Evolutionary conservation across 179 eudicot species (phyloP).

Genomic region (Camellia oleifera): DNA sequence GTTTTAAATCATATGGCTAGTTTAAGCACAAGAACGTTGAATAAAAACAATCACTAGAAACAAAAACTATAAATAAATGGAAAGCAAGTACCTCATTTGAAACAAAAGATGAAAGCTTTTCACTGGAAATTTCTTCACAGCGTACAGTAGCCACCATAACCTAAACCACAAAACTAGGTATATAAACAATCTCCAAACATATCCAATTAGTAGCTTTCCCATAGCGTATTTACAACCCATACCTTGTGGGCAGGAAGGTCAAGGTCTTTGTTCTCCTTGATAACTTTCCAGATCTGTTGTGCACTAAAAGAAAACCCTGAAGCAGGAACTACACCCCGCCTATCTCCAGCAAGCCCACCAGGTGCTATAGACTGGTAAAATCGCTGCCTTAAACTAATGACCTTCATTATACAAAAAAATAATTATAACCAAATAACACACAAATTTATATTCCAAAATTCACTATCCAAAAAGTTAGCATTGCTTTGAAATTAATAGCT

Average conservation of each 20-base stretch:
- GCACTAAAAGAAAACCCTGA: constrained; percentile 96
- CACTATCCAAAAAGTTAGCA: background rate
- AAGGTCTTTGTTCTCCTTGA: constrained; percentile 95
- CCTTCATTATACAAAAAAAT: constrained; percentile 40
- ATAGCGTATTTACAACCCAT: background rate
- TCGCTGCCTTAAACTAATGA: constrained; percentile 75
- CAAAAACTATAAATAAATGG: background rate
- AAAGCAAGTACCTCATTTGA: constrained; percentile 59
- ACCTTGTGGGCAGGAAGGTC: constrained; percentile 99
- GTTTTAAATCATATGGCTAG: background rate
- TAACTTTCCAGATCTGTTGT: constrained; percentile 87
- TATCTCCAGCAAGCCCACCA: constrained; percentile 99
- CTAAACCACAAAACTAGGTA: constrained; percentile 27
- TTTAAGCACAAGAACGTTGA: background rate
- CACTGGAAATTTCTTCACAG: constrained; percentile 98
- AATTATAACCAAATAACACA: background rate
- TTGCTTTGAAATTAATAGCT: background rate
- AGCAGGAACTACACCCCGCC: constrained; percentile 95
- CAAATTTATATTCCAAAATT: background rate
- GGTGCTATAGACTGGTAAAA: constrained; percentile 93
- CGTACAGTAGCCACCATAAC: constrained; percentile 99
- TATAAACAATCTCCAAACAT: background rate
- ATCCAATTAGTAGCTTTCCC: background rate
- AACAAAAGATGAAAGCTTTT: constrained; percentile 54
- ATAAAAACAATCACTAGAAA: background rate